Conservation (phyloP, 495 filamentous ascomycete species). For the Hyaloscypha variabilis region DNA sequence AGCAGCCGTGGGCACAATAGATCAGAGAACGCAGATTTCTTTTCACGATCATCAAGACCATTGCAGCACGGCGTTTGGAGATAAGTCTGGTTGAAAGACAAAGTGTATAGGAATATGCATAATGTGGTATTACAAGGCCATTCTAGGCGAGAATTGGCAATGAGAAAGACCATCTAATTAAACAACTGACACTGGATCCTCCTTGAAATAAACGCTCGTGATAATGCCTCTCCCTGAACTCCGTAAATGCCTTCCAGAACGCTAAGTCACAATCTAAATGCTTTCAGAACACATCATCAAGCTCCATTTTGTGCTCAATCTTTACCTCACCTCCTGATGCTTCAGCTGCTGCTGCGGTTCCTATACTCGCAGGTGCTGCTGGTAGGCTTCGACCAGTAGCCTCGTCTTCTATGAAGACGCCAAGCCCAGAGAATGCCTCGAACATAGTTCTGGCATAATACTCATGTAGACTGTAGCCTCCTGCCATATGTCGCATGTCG, state of each 20-base stretch:
- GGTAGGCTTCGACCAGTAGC: conserved; percentile 38
- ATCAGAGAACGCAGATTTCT: background rate
- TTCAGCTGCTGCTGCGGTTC: conserved; percentile 31
- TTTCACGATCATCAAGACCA: conserved; percentile 13
- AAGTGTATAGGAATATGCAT: conserved; percentile 20
- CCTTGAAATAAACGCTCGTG: conserved; percentile 2
- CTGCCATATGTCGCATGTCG: conserved; percentile 64
- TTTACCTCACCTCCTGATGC: conserved; percentile 39
- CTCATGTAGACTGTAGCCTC: conserved; percentile 80
- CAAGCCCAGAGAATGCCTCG: conserved; percentile 89
- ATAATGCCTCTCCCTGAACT: conserved; percentile 9
- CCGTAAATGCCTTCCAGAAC: conserved; percentile 6
- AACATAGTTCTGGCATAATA: conserved; percentile 79
- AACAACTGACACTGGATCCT: background rate
- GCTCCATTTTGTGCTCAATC: conserved; percentile 50
- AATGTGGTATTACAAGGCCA: conserved; percentile 23
- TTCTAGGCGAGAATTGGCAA: conserved; percentile 1
- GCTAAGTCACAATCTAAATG: background rate
- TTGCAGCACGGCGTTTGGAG: conserved; percentile 33
- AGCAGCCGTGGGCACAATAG: conserved; percentile 37
- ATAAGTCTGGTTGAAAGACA: conserved; percentile 9
- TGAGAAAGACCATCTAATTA: conserved; percentile 13
- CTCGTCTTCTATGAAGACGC: conserved; percentile 82
- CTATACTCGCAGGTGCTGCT: conserved; percentile 32
- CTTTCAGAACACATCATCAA: conserved; percentile 44